Evolutionary conservation across 768 basidiomycete genomes (phyloP), one percentile per base, ranked within the genome.

Genomic region (Tylopilus cervinicoccineus): DNA sequence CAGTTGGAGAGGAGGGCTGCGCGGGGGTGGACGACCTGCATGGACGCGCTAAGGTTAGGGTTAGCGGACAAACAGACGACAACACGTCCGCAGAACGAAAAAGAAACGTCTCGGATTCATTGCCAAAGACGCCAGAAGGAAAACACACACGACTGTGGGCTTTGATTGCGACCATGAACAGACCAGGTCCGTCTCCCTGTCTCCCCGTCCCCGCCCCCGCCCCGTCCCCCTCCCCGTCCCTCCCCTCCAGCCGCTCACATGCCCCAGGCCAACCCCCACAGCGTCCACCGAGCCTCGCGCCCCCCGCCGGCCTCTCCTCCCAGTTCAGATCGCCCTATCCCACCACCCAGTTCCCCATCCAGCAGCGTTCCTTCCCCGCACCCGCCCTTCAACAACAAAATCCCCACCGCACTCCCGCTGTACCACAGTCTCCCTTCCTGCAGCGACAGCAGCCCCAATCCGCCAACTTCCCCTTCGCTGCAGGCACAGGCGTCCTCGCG

Each of bases 1-100:
- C 75, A 81, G 68, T 96, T 95, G 27, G 91, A 87, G 14, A 97
- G 78, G 45, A 95, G 80, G n/a, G 89, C 82, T 14, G 87, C 73
- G 43, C 87, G 79, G 11, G 82, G 61, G 52, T 86, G 81, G 41
- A 63, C 2, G 53, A 66, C 47, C 29, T 68, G 43, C 60, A 60
- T 60, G 2, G 6, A 8, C 4, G 14, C 28, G 14, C 28, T 47
- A 39, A 45, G 60, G 57, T 52, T 62, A 62, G 61, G 61, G 60
- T 62, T 54, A 51, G 41, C 6, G 37, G 27, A 38, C 24, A 67
- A 65, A 65, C 50, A 65, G 27, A 17, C 10, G 45, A 61, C 66
- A 65, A 65, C 63, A 63, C 32, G 16, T 34, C 34, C 53, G 36
- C 52, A 38, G 42, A 3, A 46, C 38, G 41, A 52, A 48, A 48